These are phyloP conservation scores for Polygonum maritimum DNA, from an alignment of 148 eudicot genomes.

Conservation along the genomic window DNA sequence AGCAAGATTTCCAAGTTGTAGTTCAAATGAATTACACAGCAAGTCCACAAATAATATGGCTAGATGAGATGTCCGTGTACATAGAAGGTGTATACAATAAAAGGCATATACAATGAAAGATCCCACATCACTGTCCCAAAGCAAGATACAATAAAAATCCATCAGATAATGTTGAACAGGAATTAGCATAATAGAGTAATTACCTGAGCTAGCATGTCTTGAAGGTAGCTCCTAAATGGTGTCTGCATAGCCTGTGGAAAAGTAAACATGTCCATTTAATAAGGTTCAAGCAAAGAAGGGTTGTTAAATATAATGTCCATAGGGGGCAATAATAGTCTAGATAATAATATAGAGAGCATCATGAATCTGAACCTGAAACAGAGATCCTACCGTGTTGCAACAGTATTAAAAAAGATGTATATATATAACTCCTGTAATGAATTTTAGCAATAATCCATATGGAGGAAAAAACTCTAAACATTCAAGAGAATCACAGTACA, in stretches of 20 bases:
- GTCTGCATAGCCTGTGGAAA: conserved; percentile 78
- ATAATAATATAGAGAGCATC: not conserved
- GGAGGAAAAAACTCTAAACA: not conserved
- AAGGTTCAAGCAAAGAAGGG: not conserved
- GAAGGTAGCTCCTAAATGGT: conserved; percentile 87
- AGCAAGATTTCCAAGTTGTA: not conserved
- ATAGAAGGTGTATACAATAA: not conserved
- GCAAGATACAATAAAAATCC: not conserved
- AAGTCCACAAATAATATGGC: not conserved
- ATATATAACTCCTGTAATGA: too few relatives aligned
- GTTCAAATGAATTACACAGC: not conserved
- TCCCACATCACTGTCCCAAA: not conserved
- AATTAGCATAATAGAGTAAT: conserved; percentile 17
- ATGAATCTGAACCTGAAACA: too few relatives aligned
- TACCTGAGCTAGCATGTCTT: conserved; percentile 82
- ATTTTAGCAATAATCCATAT: not conserved
- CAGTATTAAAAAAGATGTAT: too few relatives aligned
- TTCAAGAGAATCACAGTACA: not conserved
- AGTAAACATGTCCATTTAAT: not conserved
- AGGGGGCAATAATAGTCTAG: not conserved
- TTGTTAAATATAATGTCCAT: not conserved
- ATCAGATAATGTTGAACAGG: not conserved
- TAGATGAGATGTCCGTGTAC: not conserved
- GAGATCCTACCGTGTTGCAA: too few relatives aligned
- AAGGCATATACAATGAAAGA: not conserved